Evolutionary conservation across 768 basidiomycete species (phyloP).

Genomic region (Sarcodon sp.): DNA sequence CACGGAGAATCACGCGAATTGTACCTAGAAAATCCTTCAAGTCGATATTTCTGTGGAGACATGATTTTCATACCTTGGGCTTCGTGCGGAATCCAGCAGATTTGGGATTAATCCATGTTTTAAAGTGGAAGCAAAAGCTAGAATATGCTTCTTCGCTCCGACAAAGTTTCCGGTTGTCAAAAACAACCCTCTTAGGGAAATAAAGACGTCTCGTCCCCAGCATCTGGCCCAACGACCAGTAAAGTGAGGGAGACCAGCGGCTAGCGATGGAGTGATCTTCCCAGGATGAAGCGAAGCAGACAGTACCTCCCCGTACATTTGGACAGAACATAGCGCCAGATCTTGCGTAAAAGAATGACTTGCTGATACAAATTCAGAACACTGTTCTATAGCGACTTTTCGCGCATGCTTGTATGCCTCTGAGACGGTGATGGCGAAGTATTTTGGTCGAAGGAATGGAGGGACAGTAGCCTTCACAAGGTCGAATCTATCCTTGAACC

Average conservation of each 20-base stretch:
- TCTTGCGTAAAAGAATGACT: slow-evolving; percentile 88
- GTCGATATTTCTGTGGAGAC: not conserved
- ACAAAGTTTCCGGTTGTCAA: slow-evolving; percentile 84
- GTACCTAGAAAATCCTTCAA: slow-evolving; percentile 33
- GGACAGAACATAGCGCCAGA: slow-evolving; percentile 72
- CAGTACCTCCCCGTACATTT: slow-evolving; percentile 85
- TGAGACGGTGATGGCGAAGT: slow-evolving; percentile 85
- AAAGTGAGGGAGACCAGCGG: slow-evolving; percentile 95
- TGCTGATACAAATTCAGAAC: slow-evolving; percentile 71
- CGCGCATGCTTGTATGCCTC: slow-evolving; percentile 91
- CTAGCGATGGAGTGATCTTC: slow-evolving; percentile 64
- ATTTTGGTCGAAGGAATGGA: slow-evolving; percentile 88
- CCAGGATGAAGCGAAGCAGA: slow-evolving; percentile 81
- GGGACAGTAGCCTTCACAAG: slow-evolving; percentile 62
- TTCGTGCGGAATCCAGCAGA: slow-evolving; percentile 78
- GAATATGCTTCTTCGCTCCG: slow-evolving; percentile 79
- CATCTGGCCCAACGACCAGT: slow-evolving; percentile 87
- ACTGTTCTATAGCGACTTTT: slow-evolving; percentile 71
- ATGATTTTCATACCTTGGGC: slow-evolving; percentile 46
- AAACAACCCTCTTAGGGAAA: slow-evolving; percentile 87
- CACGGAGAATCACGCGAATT: slow-evolving; percentile 97
- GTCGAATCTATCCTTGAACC: slow-evolving; percentile 86
- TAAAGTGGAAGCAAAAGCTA: slow-evolving; percentile 84
- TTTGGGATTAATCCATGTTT: slow-evolving; percentile 98
- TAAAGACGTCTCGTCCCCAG: slow-evolving; percentile 95